Evolutionary conservation across 2,329 filamentous ascomycete species (phyloP).

Genomic region (Pseudocercospora pini-densiflorae): DNA sequence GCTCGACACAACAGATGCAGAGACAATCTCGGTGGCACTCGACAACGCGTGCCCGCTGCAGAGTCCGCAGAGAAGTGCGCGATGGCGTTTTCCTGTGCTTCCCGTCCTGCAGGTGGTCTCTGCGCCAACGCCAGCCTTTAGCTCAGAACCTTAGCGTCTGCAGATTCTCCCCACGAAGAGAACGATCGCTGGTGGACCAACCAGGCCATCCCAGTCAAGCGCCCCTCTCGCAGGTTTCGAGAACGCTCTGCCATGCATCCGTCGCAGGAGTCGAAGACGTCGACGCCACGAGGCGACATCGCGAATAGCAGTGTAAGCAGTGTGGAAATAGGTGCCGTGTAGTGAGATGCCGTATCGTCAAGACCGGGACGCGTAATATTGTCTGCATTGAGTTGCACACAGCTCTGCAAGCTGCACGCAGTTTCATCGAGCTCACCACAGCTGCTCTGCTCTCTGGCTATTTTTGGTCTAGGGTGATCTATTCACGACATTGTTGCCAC

Average conservation of each 20-base stretch:
- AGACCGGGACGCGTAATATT: constrained; percentile 7
- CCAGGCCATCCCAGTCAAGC: background rate
- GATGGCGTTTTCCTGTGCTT: background rate
- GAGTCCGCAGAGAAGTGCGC: background rate
- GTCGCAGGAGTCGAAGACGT: constrained; percentile 2
- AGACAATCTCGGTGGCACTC: constrained; percentile 4
- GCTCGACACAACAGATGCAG: constrained; percentile 7
- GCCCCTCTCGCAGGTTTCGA: constrained; percentile 14
- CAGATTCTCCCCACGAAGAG: background rate
- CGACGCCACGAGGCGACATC: background rate
- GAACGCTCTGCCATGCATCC: constrained; percentile 3
- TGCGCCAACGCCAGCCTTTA: constrained; percentile 22
- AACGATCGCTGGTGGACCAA: constrained; percentile 11
- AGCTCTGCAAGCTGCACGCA: constrained; percentile 1
- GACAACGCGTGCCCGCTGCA: constrained; percentile 13
- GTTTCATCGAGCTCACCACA: constrained; percentile 1
- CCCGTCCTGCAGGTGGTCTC: constrained; percentile 20
- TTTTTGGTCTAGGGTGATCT: constrained; percentile 4
- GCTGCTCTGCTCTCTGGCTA: background rate
- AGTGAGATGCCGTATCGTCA: background rate
- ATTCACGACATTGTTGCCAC: constrained; percentile 19
- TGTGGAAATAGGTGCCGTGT: background rate
- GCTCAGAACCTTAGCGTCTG: background rate
- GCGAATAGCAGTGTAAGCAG: background rate
- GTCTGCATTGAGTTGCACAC: constrained; percentile 1